These are phyloP conservation scores for Wilhelminamyces savonicus DNA, from an alignment of 805 yeast genomes.

Conservation along the genomic window DNA sequence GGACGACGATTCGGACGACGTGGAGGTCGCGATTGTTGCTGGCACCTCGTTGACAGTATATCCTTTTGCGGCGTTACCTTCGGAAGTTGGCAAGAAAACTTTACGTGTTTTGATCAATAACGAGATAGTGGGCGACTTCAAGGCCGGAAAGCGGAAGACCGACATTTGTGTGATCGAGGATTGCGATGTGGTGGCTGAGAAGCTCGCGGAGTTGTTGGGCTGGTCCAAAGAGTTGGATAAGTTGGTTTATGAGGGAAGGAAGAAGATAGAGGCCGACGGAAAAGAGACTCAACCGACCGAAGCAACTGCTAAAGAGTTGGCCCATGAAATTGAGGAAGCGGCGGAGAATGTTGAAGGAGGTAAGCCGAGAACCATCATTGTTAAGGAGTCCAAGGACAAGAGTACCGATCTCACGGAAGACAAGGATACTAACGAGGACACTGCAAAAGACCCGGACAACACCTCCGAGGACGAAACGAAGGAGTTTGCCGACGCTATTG, in stretches of 20 bases:
- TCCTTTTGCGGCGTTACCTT: slow-evolving; percentile 84
- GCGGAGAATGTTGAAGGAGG: too few relatives aligned
- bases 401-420: too few relatives aligned
- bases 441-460: too few relatives aligned
- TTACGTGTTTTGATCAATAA: slow-evolving; percentile 65
- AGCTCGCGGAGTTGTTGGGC: slow-evolving; percentile 49
- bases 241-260: slow-evolving; percentile 18
- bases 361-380: too few relatives aligned
- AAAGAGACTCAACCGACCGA: slow-evolving; percentile 2
- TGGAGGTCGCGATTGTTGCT: slow-evolving; percentile 77
- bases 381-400: too few relatives aligned
- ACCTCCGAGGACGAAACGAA: too few relatives aligned
- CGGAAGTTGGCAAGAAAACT: slow-evolving; percentile 44
- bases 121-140: slow-evolving; percentile 73
- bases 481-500: too few relatives aligned
- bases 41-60: slow-evolving; percentile 88
- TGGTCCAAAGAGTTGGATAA: slow-evolving; percentile 54
- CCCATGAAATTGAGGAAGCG: slow-evolving; percentile 4
- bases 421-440: too few relatives aligned
- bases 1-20: slow-evolving; percentile 48
- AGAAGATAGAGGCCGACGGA: not conserved
- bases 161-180: slow-evolving; percentile 59
- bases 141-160: slow-evolving; percentile 37
- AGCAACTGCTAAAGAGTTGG: slow-evolving; percentile 2
- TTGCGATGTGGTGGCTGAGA: slow-evolving; percentile 60